Evolutionary conservation across 257 asterid genomes (phyloP).

Genomic region (Sherardia arvensis): DNA sequence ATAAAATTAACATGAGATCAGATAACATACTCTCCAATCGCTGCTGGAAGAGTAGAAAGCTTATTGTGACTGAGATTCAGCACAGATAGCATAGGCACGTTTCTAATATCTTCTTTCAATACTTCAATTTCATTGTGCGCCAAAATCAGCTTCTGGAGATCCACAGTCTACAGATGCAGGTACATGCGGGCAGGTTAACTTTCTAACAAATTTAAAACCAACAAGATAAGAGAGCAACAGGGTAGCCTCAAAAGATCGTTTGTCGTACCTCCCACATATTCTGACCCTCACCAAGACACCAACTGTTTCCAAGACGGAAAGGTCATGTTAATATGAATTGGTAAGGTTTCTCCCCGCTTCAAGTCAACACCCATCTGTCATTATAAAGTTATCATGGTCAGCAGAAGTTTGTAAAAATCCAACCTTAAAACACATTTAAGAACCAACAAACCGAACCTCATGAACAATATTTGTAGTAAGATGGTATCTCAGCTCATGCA

Average conservation of each 20-base stretch:
- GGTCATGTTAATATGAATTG: slow-evolving; percentile 92
- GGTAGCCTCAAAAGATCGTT: slow-evolving; percentile 6
- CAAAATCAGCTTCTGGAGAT: slow-evolving; percentile 84
- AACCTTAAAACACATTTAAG: background rate
- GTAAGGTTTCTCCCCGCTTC: slow-evolving; percentile 92
- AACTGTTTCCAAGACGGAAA: slow-evolving; percentile 82
- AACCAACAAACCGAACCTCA: slow-evolving; percentile 39
- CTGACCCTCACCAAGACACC: slow-evolving; percentile 74
- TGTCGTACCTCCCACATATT: slow-evolving; percentile 97
- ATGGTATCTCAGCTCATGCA: slow-evolving; percentile 86
- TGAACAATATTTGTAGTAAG: slow-evolving; percentile 75
- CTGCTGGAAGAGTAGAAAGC: slow-evolving; percentile 68
- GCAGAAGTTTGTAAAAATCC: background rate
- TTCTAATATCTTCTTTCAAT: slow-evolving; percentile 71
- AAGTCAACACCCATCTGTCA: slow-evolving; percentile 93
- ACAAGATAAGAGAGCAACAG: background rate
- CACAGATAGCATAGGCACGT: slow-evolving; percentile 54
- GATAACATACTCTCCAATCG: slow-evolving; percentile 82
- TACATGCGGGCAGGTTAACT: background rate
- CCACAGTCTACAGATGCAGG: slow-evolving; percentile 59
- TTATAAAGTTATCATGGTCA: slow-evolving; percentile 10
- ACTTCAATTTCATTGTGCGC: slow-evolving; percentile 79
- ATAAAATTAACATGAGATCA: slow-evolving; percentile 9
- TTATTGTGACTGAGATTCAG: slow-evolving; percentile 83
- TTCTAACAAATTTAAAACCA: background rate